These are phyloP conservation scores for Penicillium robsamsonii DNA, from an alignment of 495 filamentous ascomycete genomes.

Conservation along the genomic window DNA sequence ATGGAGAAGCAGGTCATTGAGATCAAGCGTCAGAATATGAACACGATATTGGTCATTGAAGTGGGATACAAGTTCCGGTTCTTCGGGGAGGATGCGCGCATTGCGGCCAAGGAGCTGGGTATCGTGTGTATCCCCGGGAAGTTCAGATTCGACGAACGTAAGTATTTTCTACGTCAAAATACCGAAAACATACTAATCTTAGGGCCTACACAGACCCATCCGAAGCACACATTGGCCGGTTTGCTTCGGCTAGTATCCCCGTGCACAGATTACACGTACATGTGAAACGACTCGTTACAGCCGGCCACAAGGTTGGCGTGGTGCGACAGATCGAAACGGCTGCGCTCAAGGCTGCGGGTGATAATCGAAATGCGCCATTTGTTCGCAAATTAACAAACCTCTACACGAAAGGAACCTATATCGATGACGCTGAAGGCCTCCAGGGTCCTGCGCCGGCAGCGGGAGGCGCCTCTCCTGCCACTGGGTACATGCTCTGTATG, in stretches of 20 bases:
- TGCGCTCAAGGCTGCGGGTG: slow-evolving; percentile 93
- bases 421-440: slow-evolving; percentile 88
- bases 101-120: slow-evolving; percentile 84
- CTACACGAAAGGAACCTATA: slow-evolving; percentile 97
- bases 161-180: slow-evolving; percentile 18
- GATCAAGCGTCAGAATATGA: slow-evolving; percentile 88
- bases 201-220: slow-evolving; percentile 58
- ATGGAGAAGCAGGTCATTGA: slow-evolving; percentile 92
- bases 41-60: slow-evolving; percentile 84
- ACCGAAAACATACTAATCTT: slow-evolving; percentile 3
- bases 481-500: slow-evolving; percentile 89
- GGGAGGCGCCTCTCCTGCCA: slow-evolving; percentile 62
- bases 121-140: slow-evolving; percentile 98
- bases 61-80: slow-evolving; percentile 98
- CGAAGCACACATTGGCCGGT: slow-evolving; percentile 88
- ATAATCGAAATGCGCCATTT: slow-evolving; percentile 93
- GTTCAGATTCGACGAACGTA: slow-evolving; percentile 87
- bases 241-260: slow-evolving; percentile 94
- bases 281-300: slow-evolving; percentile 86
- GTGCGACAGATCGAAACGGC: slow-evolving; percentile 97
- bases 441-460: slow-evolving; percentile 49
- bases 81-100: slow-evolving; percentile 93
- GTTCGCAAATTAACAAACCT: slow-evolving; percentile 90
- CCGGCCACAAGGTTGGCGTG: slow-evolving; percentile 94
- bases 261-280: slow-evolving; percentile 91